Percentiles rank a stretch among this genome's conserved stretches.
Evolutionary conservation across 148 eudicot genomes (phyloP).

Genomic region (Salicornia ramosissima): DNA sequence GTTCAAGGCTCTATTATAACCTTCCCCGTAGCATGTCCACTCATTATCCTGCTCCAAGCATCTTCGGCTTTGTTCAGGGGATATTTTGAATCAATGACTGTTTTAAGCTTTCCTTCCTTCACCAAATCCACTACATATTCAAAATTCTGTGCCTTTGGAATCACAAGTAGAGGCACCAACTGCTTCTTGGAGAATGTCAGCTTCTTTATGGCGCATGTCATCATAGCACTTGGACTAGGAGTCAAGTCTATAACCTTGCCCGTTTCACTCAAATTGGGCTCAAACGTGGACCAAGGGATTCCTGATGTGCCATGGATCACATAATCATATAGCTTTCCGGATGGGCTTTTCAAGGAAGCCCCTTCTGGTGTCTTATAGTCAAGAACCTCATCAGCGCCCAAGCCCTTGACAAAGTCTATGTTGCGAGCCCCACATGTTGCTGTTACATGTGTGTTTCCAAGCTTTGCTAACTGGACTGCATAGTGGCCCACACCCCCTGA

Average conservation of each 20-base stretch:
- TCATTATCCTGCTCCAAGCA: constrained; percentile 68
- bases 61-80: constrained; percentile 64
- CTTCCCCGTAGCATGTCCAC: constrained; percentile 84
- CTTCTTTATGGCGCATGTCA: constrained; percentile 53
- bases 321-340: constrained; percentile 56
- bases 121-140: constrained; percentile 53
- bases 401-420: constrained; percentile 49
- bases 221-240: constrained; percentile 35
- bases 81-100: constrained; percentile 58
- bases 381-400: constrained; percentile 74
- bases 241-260: constrained; percentile 60
- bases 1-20: constrained; percentile 51
- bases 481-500: constrained; percentile 80
- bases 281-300: constrained; percentile 56
- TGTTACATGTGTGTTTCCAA: not conserved
- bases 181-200: constrained; percentile 57
- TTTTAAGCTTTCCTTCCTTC: constrained; percentile 66
- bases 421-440: constrained; percentile 67
- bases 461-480: constrained; percentile 46
- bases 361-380: constrained; percentile 77
- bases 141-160: constrained; percentile 43
- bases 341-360: constrained; percentile 56
- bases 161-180: constrained; percentile 43
- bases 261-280: constrained; percentile 40
- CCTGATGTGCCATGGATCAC: constrained; percentile 54